These are phyloP conservation scores for Papilionanthe hybrid DNA, from an alignment of 116 monocot species.

Conservation along the genomic window DNA sequence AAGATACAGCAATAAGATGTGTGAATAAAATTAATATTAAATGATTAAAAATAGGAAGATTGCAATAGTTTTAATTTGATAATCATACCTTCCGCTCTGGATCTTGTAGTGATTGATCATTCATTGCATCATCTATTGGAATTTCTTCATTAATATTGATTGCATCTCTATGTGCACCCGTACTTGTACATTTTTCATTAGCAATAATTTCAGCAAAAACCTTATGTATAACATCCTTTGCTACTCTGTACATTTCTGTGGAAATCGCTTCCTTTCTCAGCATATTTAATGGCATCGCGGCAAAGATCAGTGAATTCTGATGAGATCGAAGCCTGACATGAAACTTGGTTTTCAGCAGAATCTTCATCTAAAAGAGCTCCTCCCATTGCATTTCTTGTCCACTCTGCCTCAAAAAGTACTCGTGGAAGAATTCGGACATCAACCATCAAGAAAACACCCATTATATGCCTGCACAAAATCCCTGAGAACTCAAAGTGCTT, in stretches of 20 bases:
- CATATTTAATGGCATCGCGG: constrained; percentile 69
- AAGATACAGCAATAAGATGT: neutral
- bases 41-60: neutral
- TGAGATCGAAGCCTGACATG: constrained; percentile 37
- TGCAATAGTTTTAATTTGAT: neutral
- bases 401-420: constrained; percentile 67
- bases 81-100: constrained; percentile 20
- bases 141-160: constrained; percentile 98
- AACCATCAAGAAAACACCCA: constrained; percentile 74
- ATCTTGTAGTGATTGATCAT: constrained; percentile 47
- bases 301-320: constrained; percentile 75
- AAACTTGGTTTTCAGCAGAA: constrained; percentile 21
- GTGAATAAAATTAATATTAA: neutral
- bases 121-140: constrained; percentile 59
- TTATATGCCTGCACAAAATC: constrained; percentile 80
- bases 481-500: constrained; percentile 88
- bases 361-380: constrained; percentile 30
- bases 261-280: constrained; percentile 69
- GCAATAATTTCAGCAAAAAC: constrained; percentile 61
- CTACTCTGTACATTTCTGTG: constrained; percentile 59
- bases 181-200: constrained; percentile 47
- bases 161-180: constrained; percentile 56
- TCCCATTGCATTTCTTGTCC: constrained; percentile 82
- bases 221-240: constrained; percentile 70
- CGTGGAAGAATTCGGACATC: constrained; percentile 72